Percentiles rank a stretch among this genome's conserved stretches.
These are phyloP conservation scores for Licmophora abbreviata DNA, from an alignment of 108 stramenopile species.

Conservation along the genomic window DNA sequence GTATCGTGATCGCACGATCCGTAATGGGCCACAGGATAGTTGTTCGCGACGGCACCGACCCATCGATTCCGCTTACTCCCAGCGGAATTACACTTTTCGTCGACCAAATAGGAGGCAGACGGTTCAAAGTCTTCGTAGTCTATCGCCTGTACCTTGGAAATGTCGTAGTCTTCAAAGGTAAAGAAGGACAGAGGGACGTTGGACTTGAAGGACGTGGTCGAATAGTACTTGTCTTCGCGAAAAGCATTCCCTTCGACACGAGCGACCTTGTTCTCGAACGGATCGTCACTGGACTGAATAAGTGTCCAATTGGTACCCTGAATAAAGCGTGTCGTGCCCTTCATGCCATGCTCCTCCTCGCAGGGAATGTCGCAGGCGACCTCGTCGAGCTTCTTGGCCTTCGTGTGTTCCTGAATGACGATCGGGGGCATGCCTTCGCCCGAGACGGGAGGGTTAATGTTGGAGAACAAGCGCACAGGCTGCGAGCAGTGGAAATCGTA, in stretches of 20 bases:
- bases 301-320: slow-evolving; percentile 30
- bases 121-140: slow-evolving; percentile 20
- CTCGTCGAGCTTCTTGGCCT: not conserved
- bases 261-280: slow-evolving; percentile 2
- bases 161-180: slow-evolving; percentile 11
- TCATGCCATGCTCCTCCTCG: slow-evolving; percentile 7
- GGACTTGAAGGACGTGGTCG: slow-evolving; percentile 31
- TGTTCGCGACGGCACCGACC: slow-evolving; percentile 16
- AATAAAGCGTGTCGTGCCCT: slow-evolving; percentile 14
- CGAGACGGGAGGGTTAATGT: slow-evolving; percentile 14
- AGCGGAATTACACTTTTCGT: slow-evolving; percentile 13
- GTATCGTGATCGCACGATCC: slow-evolving; percentile 37
- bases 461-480: slow-evolving; percentile 15
- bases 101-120: slow-evolving; percentile 26
- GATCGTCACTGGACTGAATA: slow-evolving; percentile 10
- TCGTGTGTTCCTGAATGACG: slow-evolving; percentile 2
- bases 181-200: slow-evolving; percentile 26
- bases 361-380: slow-evolving; percentile 35
- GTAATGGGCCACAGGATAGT: slow-evolving; percentile 13
- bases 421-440: slow-evolving; percentile 37
- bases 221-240: slow-evolving; percentile 24
- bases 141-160: slow-evolving; percentile 19
- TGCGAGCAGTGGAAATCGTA: slow-evolving; percentile 4
- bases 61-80: slow-evolving; percentile 23
- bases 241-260: slow-evolving; percentile 26